Evolutionary conservation across 2,329 filamentous ascomycete species (phyloP).

Genomic region (Pyricularia sp.): DNA sequence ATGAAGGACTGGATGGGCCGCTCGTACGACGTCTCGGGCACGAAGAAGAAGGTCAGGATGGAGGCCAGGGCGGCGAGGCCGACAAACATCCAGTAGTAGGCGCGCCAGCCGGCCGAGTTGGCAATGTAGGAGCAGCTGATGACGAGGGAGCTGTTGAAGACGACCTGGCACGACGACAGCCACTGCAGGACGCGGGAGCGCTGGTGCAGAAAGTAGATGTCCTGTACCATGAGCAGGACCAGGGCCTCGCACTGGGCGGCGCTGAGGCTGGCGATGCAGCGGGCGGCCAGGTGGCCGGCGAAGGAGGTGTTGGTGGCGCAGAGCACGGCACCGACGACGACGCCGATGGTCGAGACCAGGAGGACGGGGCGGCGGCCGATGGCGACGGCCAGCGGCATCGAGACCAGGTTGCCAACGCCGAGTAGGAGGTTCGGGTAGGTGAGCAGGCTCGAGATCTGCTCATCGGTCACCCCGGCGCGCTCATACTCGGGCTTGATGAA

Average conservation of each 20-base stretch:
- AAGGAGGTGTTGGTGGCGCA: slow-evolving; percentile 23
- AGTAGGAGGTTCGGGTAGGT: slow-evolving; percentile 28
- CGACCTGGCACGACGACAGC: slow-evolving; percentile 7
- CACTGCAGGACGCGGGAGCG: slow-evolving; percentile 6
- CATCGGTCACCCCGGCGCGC: neutral
- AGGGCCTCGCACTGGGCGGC: slow-evolving; percentile 28
- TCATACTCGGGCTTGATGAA: slow-evolving; percentile 20
- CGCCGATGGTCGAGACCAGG: slow-evolving; percentile 19
- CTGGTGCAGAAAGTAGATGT: slow-evolving; percentile 8
- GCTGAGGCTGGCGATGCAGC: slow-evolving; percentile 25
- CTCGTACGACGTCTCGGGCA: slow-evolving; percentile 8
- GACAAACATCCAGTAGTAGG: slow-evolving; percentile 10
- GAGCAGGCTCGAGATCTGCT: slow-evolving; percentile 12
- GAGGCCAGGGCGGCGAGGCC: slow-evolving; percentile 24
- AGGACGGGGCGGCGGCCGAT: slow-evolving; percentile 26
- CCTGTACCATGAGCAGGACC: slow-evolving; percentile 18
- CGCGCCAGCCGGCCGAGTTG: slow-evolving; percentile 4
- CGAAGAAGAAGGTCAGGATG: slow-evolving; percentile 36
- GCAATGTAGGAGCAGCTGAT: slow-evolving; percentile 9
- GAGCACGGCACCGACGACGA: slow-evolving; percentile 22
- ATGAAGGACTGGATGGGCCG: slow-evolving; percentile 5
- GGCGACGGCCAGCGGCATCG: slow-evolving; percentile 26
- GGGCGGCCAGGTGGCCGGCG: slow-evolving; percentile 24
- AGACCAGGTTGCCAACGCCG: slow-evolving; percentile 25
- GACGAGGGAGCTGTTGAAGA: slow-evolving; percentile 6